A percentile compares a stretch with the other conserved stretches of the same genome.
Evolutionary conservation across 2,329 filamentous ascomycete species (phyloP).

Genomic region (Colletotrichum sp.): DNA sequence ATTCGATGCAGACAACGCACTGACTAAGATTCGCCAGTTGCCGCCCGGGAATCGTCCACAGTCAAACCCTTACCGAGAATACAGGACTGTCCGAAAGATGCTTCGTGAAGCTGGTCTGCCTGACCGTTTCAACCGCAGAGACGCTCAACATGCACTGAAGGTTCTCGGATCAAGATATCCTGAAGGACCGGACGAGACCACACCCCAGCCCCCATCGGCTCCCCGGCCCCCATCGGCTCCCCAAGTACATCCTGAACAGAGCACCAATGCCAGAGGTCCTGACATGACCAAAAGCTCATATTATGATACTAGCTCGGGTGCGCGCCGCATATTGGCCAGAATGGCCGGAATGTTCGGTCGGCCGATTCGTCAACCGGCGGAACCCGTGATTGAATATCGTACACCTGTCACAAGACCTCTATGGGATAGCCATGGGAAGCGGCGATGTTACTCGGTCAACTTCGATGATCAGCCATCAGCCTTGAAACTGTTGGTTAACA

Average conservation of each 20-base stretch:
- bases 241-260: background rate
- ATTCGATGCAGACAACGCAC: background rate
- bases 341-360: too few relatives aligned
- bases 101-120: background rate
- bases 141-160: background rate
- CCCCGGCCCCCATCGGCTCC: background rate
- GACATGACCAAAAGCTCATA: background rate
- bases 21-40: background rate
- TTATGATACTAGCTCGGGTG: background rate
- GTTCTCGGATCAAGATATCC: background rate
- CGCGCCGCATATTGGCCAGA: too few relatives aligned
- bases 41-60: background rate
- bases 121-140: background rate
- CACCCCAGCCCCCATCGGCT: too few relatives aligned
- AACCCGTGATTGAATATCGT: background rate
- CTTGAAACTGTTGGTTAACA: background rate
- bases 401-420: background rate
- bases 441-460: background rate
- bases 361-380: background rate
- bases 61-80: background rate
- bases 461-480: background rate
- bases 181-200: background rate
- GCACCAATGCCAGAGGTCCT: background rate
- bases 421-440: background rate
- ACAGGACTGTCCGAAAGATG: background rate